These are phyloP conservation scores for Paraphoma sp. DNA, from an alignment of 2,329 filamentous ascomycete genomes.

Conservation along the genomic window DNA sequence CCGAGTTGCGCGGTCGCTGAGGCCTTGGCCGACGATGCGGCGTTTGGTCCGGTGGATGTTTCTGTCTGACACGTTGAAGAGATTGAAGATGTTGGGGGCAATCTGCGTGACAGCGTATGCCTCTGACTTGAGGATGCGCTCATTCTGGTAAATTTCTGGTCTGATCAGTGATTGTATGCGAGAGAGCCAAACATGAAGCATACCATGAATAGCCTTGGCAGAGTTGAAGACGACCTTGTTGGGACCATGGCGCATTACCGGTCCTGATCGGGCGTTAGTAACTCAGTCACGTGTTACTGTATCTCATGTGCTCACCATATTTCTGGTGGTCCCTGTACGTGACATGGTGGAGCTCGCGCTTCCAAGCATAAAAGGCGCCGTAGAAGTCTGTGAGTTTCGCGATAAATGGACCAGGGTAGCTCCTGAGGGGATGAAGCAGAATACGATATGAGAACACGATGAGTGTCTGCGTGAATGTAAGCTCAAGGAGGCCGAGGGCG, in stretches of 20 bases:
- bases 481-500: no score
- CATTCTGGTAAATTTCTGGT: constrained; percentile 18
- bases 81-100: constrained; percentile 8
- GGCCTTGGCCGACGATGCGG: constrained; percentile 47
- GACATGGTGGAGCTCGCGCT: constrained; percentile 53
- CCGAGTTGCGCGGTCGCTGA: constrained; percentile 48
- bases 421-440: constrained; percentile 12
- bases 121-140: constrained; percentile 9
- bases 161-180: neutral
- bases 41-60: constrained; percentile 47
- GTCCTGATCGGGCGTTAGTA: constrained; percentile 2
- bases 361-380: constrained; percentile 67
- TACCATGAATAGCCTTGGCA: constrained; percentile 54
- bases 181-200: constrained; percentile 27
- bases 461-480: no score
- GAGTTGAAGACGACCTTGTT: constrained; percentile 78
- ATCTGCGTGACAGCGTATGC: constrained; percentile 14
- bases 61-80: constrained; percentile 41
- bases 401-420: constrained; percentile 42
- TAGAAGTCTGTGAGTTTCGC: constrained; percentile 25
- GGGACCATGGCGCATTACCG: constrained; percentile 72
- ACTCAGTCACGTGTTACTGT: no score
- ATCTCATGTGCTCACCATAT: neutral
- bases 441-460: constrained; percentile 7
- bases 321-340: constrained; percentile 36